Evolutionary conservation across 371 early-diverging fungal species (phyloP), one percentile per base, ranked within the genome.

Genomic region (Rhizomucor miehei): DNA sequence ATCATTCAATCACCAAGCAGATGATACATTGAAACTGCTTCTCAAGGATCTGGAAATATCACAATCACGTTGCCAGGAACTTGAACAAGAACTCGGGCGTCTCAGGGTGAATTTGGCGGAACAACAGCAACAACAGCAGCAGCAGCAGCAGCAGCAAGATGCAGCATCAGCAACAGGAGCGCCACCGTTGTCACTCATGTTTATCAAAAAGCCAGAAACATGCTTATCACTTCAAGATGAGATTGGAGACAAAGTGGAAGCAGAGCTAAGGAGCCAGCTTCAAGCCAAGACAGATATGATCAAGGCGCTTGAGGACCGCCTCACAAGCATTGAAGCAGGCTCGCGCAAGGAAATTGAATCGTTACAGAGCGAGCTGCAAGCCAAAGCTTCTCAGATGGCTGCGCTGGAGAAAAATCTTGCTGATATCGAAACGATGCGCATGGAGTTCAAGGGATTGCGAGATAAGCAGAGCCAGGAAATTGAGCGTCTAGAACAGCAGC

Each of bases 381-480:
- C 6, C 41, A 41, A 41, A 41, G 11, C 41, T 14, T 41, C 41
- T 19, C 16, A 41, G 41, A 19, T 41, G 41, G 16, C 19, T 41
- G 19, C 19, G 6, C 41, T 41, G 41, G 50, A 63, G 16, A 34
- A 58, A 2, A 48, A 43, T 4, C 40, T 76, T 43, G 43, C 44
- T n/a, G 73, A 70, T 21, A 57, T 70, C 19, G 64, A 66, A 8
- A 6, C 37, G 0, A 29, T 71, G 14, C 69, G 63, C 13, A 16
- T 41, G 1, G 69, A 71, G 13, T 17, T 66, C 17, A 35, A 36
- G 35, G 36, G 56, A 6, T 12, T 60, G 46, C 59, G 71, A 2
- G 63, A 61, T 36, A n/a, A 24, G 0, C 74, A 69, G 25, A 12
- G 39, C 1, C 11, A 48, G 14, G 60, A 68, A 16, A 64, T 63